Evolutionary conservation across 352 stramenopile genomes (phyloP).

Genomic region (Phytophthora cajani): DNA sequence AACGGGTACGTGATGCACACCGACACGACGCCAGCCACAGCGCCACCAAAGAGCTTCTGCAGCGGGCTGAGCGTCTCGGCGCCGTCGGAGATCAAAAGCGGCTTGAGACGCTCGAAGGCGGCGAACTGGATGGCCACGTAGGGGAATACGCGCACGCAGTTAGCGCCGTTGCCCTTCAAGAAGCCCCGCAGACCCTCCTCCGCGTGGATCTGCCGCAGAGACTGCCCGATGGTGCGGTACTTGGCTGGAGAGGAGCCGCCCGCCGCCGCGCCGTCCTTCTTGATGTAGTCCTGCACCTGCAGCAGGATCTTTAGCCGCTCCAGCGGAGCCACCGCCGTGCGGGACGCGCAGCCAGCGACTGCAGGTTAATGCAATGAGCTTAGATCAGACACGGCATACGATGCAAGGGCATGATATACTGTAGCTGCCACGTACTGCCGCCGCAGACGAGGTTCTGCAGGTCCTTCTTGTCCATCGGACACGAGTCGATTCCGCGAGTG

Average conservation of each 20-base stretch:
- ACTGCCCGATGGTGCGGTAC: conserved; percentile 65
- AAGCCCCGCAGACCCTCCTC: conserved; percentile 72
- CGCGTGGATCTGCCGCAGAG: conserved; percentile 63
- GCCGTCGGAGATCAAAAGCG: conserved; percentile 49
- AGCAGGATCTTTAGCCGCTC: conserved; percentile 85
- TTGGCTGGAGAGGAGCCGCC: conserved; percentile 28
- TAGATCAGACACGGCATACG: background rate
- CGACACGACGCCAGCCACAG: conserved; percentile 70
- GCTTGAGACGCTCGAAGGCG: conserved; percentile 68
- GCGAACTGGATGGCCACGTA: conserved; percentile 85
- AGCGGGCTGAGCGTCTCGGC: conserved; percentile 47
- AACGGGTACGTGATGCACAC: conserved; percentile 77
- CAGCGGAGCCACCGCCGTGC: conserved; percentile 72
- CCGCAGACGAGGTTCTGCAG: conserved; percentile 76
- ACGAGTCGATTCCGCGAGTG: conserved; percentile 25
- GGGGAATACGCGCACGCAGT: conserved; percentile 80
- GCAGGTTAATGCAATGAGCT: background rate
- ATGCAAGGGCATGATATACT: background rate
- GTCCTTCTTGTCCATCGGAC: conserved; percentile 43
- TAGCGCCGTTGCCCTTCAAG: conserved; percentile 84
- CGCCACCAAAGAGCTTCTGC: conserved; percentile 64
- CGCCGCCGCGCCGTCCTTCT: conserved; percentile 13
- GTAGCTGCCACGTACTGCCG: conserved; percentile 53
- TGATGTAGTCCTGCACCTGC: conserved; percentile 80
- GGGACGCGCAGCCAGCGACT: conserved; percentile 78